Percentiles rank a stretch among this genome's conserved stretches.
These are phyloP conservation scores for Graphilbum sp. DNA, from an alignment of 2,329 filamentous ascomycete species.

Conservation along the genomic window DNA sequence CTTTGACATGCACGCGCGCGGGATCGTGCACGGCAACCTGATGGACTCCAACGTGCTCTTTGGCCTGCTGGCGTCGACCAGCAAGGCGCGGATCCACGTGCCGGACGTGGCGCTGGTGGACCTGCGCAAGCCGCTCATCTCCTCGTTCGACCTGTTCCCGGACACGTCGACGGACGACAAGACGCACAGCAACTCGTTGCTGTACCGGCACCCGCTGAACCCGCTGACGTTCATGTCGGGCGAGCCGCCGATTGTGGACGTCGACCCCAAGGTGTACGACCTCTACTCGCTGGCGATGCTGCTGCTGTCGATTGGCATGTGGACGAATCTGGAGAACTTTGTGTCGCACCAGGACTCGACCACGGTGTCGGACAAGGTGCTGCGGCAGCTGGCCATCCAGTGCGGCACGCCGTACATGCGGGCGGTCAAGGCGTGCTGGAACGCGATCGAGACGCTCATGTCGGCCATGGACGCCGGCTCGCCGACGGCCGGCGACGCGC, in stretches of 20 bases:
- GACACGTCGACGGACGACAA: constrained; percentile 19
- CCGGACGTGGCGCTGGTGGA: constrained; percentile 29
- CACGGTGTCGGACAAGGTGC: constrained; percentile 41
- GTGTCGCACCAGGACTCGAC: constrained; percentile 27
- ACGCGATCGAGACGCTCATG: constrained; percentile 48
- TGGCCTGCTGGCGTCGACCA: constrained; percentile 24
- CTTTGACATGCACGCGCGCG: constrained; percentile 54
- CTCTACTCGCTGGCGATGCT: constrained; percentile 60
- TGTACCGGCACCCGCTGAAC: constrained; percentile 54
- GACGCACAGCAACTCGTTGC: constrained; percentile 16
- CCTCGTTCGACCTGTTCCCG: constrained; percentile 60
- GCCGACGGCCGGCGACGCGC: constrained; percentile 28
- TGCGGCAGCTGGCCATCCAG: constrained; percentile 46
- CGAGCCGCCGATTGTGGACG: constrained; percentile 28
- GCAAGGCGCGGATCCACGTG: constrained; percentile 3
- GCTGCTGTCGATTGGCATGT: constrained; percentile 59
- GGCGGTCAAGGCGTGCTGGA: constrained; percentile 56
- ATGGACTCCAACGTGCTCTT: constrained; percentile 53
- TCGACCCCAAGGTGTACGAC: constrained; percentile 45
- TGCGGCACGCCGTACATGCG: constrained; percentile 64
- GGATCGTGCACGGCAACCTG: constrained; percentile 56
- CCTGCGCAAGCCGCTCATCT: constrained; percentile 51
- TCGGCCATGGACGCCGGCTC: constrained; percentile 16
- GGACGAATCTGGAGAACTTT: constrained; percentile 47
- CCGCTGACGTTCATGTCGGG: constrained; percentile 27